Percentiles rank a stretch among this genome's conserved stretches.
Evolutionary conservation across 2,329 filamentous ascomycete species (phyloP).

Genomic region (Fusarium abutilonis): DNA sequence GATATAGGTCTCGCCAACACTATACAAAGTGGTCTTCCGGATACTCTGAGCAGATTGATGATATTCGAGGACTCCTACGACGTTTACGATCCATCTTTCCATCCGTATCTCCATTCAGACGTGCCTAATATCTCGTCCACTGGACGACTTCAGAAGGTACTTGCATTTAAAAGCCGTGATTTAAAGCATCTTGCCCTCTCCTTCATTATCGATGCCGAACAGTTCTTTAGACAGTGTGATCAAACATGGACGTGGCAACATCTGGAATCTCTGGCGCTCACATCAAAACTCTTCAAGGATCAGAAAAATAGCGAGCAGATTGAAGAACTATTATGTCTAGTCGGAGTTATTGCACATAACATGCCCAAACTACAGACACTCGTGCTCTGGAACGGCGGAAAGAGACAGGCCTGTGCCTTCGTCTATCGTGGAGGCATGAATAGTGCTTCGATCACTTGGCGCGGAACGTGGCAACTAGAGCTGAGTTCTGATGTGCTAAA

Average conservation of each 20-base stretch:
- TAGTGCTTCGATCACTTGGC: slow-evolving; percentile 46
- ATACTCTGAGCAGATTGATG: slow-evolving; percentile 40
- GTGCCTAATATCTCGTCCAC: slow-evolving; percentile 15
- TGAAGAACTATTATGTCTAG: slow-evolving; percentile 41
- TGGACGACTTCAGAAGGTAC: slow-evolving; percentile 22
- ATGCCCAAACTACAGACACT: slow-evolving; percentile 49
- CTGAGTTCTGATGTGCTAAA: slow-evolving; percentile 42
- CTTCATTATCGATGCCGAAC: slow-evolving; percentile 44
- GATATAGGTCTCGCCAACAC: slow-evolving; percentile 7
- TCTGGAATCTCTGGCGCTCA: slow-evolving; percentile 49
- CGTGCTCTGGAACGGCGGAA: slow-evolving; percentile 50
- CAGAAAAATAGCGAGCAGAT: slow-evolving; percentile 26
- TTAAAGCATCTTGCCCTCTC: slow-evolving; percentile 46
- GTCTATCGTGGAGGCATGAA: slow-evolving; percentile 44
- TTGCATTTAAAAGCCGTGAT: slow-evolving; percentile 43
- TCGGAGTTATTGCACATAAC: slow-evolving; percentile 33
- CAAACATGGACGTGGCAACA: slow-evolving; percentile 44
- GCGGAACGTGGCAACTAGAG: slow-evolving; percentile 48
- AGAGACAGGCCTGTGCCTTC: slow-evolving; percentile 47
- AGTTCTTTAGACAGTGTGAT: slow-evolving; percentile 43
- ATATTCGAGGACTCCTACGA: slow-evolving; percentile 46
- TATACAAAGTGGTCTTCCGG: slow-evolving; percentile 31
- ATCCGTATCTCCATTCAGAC: slow-evolving; percentile 2
- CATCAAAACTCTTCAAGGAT: slow-evolving; percentile 43
- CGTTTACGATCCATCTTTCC: slow-evolving; percentile 22